Evolutionary conservation across 345 rosid species (phyloP), one percentile per base, ranked within the genome.

Genomic region (Salix udensis): DNA sequence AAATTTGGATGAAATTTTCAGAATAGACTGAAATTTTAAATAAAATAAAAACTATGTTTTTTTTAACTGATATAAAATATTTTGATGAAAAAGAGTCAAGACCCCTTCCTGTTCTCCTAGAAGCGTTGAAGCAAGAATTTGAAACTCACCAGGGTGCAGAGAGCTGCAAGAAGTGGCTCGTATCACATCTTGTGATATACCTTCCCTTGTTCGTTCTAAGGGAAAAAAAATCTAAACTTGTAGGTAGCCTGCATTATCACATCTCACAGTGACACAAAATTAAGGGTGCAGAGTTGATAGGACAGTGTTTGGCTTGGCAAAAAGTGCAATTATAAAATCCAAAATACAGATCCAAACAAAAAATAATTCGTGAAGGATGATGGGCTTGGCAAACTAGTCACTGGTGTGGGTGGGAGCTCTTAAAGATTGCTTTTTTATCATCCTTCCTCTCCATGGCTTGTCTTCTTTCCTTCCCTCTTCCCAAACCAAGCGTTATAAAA

Each of bases 391-490:
- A 70, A 67, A 44, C 74, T 74, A 62, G 72, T 65, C 18, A 12
- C 28, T 65, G 37, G 52, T 67, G 73, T 79, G 79, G 44, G 87
- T 71, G 88, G 81, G 82, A 81, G 80, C 75, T 72, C 74, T 67
- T 75, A 68, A 70, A 44, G 62, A 15, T 16, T 46, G 52, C 52
- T 46, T 13, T 4, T 46, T 14, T 30, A 68, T 58, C 30, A 64
- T 65, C 71, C 36, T 61, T 55, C 67, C 18, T 74, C 44, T 68
- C 79, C 65, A 65, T 89, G 98, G 91, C 95, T 76, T 89, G 91
- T 74, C 89, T 92, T 78, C 85, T 90, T 74, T 82, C 90, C 75
- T 84, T 88, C 80, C 81, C 88, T 44, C 83, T 88, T 73, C 87
- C 92, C 52, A 91, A 87, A 67, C 84, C 87, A 77, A 81, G 58